These are phyloP conservation scores for Erysimum cheiranthoides DNA, from an alignment of 345 rosid genomes.

Conservation along the genomic window DNA sequence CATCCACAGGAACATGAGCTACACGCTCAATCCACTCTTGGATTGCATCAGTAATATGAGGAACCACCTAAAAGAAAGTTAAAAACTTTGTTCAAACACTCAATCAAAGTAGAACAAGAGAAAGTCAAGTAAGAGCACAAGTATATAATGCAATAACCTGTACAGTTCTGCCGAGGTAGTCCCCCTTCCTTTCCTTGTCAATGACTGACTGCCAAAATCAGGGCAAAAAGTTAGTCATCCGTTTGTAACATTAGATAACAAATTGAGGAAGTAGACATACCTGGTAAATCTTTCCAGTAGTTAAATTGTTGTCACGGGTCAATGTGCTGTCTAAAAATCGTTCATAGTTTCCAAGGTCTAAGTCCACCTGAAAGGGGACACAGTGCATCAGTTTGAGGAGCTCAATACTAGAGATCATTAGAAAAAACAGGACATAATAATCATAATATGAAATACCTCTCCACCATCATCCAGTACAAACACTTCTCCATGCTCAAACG, in stretches of 20 bases:
- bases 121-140: conserved; percentile 12
- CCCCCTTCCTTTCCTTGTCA: conserved; percentile 89
- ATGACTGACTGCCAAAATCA: conserved; percentile 67
- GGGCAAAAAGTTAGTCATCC: not conserved
- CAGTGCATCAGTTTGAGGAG: not conserved
- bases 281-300: conserved; percentile 90
- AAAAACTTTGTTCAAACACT: conserved; percentile 31
- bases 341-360: conserved; percentile 91
- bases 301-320: conserved; percentile 80
- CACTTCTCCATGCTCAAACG: conserved; percentile 90
- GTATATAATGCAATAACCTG: conserved; percentile 59
- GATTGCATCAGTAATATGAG: conserved; percentile 94
- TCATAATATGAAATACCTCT: conserved; percentile 55
- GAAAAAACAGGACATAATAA: not conserved
- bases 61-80: conserved; percentile 67
- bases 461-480: conserved; percentile 90
- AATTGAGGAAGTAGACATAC: conserved; percentile 40
- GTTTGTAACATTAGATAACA: conserved; percentile 9
- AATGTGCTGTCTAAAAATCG: conserved; percentile 72
- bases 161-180: conserved; percentile 97
- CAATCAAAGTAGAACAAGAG: conserved; percentile 12
- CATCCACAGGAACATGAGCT: conserved; percentile 85
- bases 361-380: conserved; percentile 63
- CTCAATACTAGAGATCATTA: not conserved
- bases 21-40: conserved; percentile 97